A percentile compares a stretch with the other conserved stretches of the same genome.
These are phyloP conservation scores for Tilletia indica DNA, from an alignment of 1,284 basidiomycete genomes.

Conservation along the genomic window DNA sequence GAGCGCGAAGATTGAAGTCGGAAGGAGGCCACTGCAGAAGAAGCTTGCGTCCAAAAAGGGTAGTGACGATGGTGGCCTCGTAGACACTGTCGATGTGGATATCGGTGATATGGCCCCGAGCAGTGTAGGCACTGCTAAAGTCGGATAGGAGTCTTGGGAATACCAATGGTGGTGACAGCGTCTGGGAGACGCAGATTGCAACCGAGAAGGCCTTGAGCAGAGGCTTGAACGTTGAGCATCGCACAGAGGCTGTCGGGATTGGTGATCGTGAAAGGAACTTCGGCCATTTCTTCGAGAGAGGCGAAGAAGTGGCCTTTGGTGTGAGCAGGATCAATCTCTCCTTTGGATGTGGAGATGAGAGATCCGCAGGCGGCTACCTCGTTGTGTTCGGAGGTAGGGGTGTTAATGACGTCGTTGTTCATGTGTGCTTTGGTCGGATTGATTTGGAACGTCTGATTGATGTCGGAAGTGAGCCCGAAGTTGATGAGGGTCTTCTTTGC, in stretches of 20 bases:
- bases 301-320: background rate
- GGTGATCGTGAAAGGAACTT: background rate
- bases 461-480: background rate
- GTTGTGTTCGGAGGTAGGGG: background rate
- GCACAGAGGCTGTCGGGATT: background rate
- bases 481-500: no score
- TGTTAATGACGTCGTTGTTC: constrained; percentile 3
- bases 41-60: constrained; percentile 5
- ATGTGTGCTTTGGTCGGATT: background rate
- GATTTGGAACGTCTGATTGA: background rate
- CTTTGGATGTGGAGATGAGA: background rate
- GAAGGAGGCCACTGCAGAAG: background rate
- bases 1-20: background rate
- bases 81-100: constrained; percentile 13
- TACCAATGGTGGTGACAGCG: background rate
- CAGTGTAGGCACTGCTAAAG: background rate
- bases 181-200: background rate
- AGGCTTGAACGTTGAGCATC: background rate
- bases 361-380: background rate
- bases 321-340: background rate
- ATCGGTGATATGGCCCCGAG: constrained; percentile 4
- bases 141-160: constrained; percentile 3
- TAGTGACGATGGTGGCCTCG: constrained; percentile 8
- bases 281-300: background rate
- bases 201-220: background rate